Conservation (phyloP, 2,329 filamentous ascomycete genomes). For the Chaetomiaceae sp. region DNA sequence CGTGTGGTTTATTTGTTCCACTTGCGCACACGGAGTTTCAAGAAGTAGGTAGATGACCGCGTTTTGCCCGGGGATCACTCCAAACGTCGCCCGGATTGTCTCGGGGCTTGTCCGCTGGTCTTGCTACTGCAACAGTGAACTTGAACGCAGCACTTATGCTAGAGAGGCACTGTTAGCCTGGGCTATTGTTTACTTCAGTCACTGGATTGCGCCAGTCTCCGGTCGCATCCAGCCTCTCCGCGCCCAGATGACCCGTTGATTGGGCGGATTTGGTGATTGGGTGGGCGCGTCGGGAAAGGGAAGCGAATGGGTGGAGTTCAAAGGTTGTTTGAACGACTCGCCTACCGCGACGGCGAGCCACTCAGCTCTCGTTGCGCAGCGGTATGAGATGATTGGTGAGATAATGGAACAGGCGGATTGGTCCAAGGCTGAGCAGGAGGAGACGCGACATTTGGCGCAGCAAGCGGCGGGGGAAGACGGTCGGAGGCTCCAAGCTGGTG, state of each 20-base stretch:
- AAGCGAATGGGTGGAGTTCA: conserved; percentile 30
- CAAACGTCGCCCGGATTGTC: background rate
- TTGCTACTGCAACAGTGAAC: conserved; percentile 4
- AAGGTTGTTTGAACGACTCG: conserved; percentile 25
- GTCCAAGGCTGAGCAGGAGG: conserved; percentile 10
- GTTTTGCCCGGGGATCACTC: background rate
- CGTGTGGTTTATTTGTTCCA: background rate
- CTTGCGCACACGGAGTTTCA: background rate
- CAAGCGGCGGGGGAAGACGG: conserved; percentile 1
- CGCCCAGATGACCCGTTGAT: conserved; percentile 22
- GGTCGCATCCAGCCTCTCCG: conserved; percentile 20
- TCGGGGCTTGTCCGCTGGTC: background rate
- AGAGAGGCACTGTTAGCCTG: conserved; percentile 9
- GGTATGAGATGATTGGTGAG: conserved; percentile 30
- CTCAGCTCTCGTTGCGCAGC: conserved; percentile 25
- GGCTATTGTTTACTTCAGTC: conserved; percentile 26
- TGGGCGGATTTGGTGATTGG: conserved; percentile 28
- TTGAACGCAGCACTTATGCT: background rate
- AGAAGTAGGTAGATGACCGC: background rate
- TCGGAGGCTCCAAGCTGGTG: background rate
- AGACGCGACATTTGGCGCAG: conserved; percentile 1
- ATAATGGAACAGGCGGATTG: conserved; percentile 19
- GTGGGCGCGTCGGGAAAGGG: conserved; percentile 21
- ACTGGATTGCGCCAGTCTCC: conserved; percentile 5
- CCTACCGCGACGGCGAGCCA: conserved; percentile 20